Base-by-base conservation (phyloP, 495 filamentous ascomycete species). In the Talaromyces adpressus region DNA sequence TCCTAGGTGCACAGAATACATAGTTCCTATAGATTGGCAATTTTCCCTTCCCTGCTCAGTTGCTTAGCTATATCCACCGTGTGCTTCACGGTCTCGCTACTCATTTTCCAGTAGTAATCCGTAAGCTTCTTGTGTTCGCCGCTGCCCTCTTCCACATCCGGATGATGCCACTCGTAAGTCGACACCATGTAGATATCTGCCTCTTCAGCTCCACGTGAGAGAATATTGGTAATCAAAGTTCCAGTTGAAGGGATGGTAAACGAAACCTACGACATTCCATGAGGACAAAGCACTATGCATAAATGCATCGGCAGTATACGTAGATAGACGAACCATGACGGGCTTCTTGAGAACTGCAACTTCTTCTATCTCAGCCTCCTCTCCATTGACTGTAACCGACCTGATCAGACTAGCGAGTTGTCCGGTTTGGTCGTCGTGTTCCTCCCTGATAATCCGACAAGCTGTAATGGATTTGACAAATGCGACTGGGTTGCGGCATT, bases 91-190 rank as follows among this genome's bases (percentile, higher is more conserved):
- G 54, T 57, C 30, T 57, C 54, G 8, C 25, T 57, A 57, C 54
- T 57, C 54, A 57, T 16, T 14, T 32, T 3, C 54, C 54, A 57
- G 54, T 57, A 57, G 18, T 16, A 32, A 0, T 57, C 27, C 16
- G 27, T 57, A 14, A 57, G 54, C 54, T 32, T 57, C 54, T 57
- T 57, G 27, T 57, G 54, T 18, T 57, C 54, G 7, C 36, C 54
- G 27, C 54, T 57, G 12, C 27, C 54, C 23, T 12, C 54, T 57
- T 57, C 27, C 6, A 57, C 54, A 20, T 57, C 54, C 2, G 54
- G 54, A 34, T 57, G 54, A 32, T 57, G 54, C 54, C 54, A 57
- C 54, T 57, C 54, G 27, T 57, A 57, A 20, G 54, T 57, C 30
- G 54, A 57, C 14, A 57, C 54, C 54, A 57, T 57, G 27, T 57